A percentile compares a stretch with the other conserved stretches of the same genome.
phyloP scores from a whole-genome alignment of 225 moss, liverwort and hornwort species.

The Marchantia paleacea region DNA sequence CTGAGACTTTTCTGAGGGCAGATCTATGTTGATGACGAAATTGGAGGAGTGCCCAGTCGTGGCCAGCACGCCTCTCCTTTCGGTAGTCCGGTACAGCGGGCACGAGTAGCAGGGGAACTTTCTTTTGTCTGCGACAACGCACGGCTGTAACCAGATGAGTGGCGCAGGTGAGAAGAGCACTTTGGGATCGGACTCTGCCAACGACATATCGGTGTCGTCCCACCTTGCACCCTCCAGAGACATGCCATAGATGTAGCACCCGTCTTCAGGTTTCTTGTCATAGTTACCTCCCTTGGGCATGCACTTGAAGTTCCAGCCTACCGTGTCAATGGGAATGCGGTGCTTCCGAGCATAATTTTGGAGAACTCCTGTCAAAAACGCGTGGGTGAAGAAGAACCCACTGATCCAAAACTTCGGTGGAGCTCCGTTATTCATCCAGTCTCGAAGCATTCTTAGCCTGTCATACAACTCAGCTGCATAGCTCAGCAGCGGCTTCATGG shows the following conservation, averaged over 20 bases:
- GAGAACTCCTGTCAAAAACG: conserved; percentile 63
- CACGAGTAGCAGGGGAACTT: conserved; percentile 52
- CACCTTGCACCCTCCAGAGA: conserved; percentile 60
- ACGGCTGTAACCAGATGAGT: conserved; percentile 62
- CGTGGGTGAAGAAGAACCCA: conserved; percentile 72
- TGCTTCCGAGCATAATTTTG: conserved; percentile 64
- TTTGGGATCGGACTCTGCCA: conserved; percentile 53
- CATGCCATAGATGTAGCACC: conserved; percentile 61
- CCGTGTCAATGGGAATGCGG: conserved; percentile 63
- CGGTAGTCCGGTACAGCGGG: conserved; percentile 56
- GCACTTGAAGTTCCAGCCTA: conserved; percentile 58
- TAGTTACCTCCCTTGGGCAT: conserved; percentile 53
- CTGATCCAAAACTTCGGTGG: conserved; percentile 68
- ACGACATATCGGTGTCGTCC: conserved; percentile 43
- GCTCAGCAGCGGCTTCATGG: conserved; percentile 54
- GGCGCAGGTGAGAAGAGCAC: conserved; percentile 55
- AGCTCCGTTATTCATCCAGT: conserved; percentile 54
- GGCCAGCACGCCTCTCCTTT: conserved; percentile 63
- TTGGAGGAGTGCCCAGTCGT: conserved; percentile 74
- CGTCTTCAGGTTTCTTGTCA: conserved; percentile 52
- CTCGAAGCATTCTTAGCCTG: conserved; percentile 56
- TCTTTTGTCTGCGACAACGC: conserved; percentile 42
- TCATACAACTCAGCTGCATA: conserved; percentile 60
- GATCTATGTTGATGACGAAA: conserved; percentile 59
- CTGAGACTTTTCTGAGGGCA: conserved; percentile 45